These are phyloP conservation scores for Beauveria scarabaeidicola DNA, from an alignment of 2,329 filamentous ascomycete genomes.

Conservation along the genomic window DNA sequence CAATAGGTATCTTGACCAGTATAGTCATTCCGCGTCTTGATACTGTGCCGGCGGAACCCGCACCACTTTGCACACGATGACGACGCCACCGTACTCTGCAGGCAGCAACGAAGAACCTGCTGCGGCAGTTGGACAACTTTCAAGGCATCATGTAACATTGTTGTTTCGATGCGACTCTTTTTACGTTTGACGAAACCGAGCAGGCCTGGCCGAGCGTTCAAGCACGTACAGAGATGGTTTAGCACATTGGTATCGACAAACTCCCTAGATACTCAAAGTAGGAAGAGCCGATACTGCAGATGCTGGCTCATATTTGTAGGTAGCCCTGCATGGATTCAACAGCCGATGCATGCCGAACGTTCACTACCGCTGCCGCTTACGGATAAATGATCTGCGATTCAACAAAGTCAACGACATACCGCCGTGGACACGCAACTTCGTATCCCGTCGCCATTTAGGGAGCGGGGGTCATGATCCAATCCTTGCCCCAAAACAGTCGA, in stretches of 20 bases:
- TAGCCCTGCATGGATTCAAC: background rate
- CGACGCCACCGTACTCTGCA: background rate
- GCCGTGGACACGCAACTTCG: background rate
- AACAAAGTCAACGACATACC: background rate
- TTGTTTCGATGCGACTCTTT: background rate
- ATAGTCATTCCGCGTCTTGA: background rate
- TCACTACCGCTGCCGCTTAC: background rate
- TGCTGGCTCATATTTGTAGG: background rate
- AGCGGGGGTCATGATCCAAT: too few relatives aligned
- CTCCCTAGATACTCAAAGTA: background rate
- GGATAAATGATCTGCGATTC: background rate
- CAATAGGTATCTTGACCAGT: background rate
- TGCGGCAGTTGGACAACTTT: background rate
- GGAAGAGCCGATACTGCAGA: background rate
- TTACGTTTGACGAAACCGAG: background rate
- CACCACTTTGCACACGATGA: background rate
- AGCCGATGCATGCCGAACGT: background rate
- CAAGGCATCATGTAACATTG: background rate
- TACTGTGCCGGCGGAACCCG: background rate
- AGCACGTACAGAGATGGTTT: background rate
- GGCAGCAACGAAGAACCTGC: background rate
- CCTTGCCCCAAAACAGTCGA: background rate
- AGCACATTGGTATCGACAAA: too few relatives aligned
- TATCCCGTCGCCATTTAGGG: background rate
- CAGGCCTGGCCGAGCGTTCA: background rate